Evolutionary conservation across 148 eudicot genomes (phyloP).

Genomic region (Tetragonia tetragonoides): DNA sequence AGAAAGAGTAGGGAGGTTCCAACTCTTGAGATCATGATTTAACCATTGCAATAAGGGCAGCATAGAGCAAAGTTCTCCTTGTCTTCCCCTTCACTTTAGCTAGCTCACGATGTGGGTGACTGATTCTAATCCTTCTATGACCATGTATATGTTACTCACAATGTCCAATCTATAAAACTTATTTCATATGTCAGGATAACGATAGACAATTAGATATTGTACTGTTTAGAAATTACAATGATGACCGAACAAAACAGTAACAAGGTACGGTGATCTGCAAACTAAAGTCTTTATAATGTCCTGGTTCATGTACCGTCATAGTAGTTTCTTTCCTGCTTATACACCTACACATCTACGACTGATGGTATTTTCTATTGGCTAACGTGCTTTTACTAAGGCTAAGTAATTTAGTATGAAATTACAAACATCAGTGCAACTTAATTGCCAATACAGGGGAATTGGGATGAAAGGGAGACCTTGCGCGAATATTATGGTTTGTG

Average conservation of each 20-base stretch:
- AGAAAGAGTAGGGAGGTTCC: too few relatives aligned
- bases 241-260: too few relatives aligned
- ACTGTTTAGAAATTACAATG: neutral
- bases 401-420: neutral
- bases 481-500: neutral
- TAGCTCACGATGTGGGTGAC: neutral
- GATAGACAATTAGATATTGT: too few relatives aligned
- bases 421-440: neutral
- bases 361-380: neutral
- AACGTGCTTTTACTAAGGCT: neutral
- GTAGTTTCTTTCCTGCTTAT: neutral
- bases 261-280: neutral
- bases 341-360: neutral
- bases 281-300: neutral
- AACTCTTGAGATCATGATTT: too few relatives aligned
- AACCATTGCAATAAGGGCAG: too few relatives aligned
- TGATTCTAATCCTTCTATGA: neutral
- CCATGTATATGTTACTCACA: neutral
- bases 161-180: neutral
- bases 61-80: neutral
- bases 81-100: neutral
- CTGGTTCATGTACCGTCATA: neutral
- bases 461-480: neutral
- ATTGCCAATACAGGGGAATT: neutral
- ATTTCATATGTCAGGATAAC: neutral